Evolutionary conservation across 176 grass and related monocot genomes (phyloP), one percentile per base, ranked within the genome.

Genomic region (Ananas comosus): DNA sequence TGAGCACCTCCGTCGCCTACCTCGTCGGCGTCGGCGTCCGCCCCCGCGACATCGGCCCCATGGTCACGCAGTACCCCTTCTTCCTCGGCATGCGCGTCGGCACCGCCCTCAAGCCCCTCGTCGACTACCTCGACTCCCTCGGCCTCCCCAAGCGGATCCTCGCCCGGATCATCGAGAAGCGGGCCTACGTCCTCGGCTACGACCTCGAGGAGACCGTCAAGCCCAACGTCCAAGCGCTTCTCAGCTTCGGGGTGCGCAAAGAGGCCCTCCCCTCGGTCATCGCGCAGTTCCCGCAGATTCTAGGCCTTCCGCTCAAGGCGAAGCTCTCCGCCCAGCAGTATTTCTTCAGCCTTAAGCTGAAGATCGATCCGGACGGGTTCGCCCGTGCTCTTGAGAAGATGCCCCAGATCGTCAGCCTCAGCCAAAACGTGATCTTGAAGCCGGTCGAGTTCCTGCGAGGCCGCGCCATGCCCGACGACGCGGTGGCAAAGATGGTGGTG

Each of bases 61-160:
- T 96, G 93, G 83, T 96, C 10, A 92, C 93, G 13, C 93, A 96
- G 18, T 96, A 68, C n/a, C 93, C 93, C 2, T 91, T 85, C 77
- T 87, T 92, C 76, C 87, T 96, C 0, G 84, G 89, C 16, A 90
- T 96, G 93, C 85, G 93, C 25, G 86, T 92, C 2, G 89, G 93
- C 78, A 96, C 86, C 53, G 85, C 70, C 21, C 89, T 96, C 71
- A 96, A 96, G 74, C 93, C 89, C 0, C 67, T 96, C 70, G 87
- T 91, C 9, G 93, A 96, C n/a, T 96, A 83, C 76, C 65, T 96
- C 14, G 67, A 83, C 2, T 96, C 93, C 13, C 89, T 92, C 0
- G 86, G 89, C 9, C 51, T 96, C 50, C 88, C 86, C 1, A 96
- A 85, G 81, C 13, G 76, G 11, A 89, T 96, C n/a, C 79, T 97